These are phyloP conservation scores for Hortiboletus campestris DNA, from an alignment of 768 basidiomycete species.

Conservation along the genomic window DNA sequence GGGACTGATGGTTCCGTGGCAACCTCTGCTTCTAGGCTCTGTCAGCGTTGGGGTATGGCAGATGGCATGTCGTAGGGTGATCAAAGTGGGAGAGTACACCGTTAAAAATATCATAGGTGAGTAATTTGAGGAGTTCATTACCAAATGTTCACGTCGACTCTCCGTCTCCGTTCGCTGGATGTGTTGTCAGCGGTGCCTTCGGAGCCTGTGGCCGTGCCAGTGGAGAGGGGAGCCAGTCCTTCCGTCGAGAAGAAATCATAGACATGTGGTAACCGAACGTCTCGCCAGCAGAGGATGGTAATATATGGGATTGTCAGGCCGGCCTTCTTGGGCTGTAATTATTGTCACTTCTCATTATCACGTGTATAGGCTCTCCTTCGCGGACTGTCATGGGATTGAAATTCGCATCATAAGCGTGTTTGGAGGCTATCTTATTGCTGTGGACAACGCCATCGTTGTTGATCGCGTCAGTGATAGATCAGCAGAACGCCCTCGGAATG, in stretches of 20 bases:
- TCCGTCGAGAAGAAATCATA: conserved; percentile 20
- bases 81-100: conserved; percentile 70
- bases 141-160: neutral
- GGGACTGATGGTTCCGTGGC: neutral
- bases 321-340: neutral
- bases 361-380: conserved; percentile 15
- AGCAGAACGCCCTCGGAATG: conserved; percentile 7
- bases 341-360: conserved; percentile 17
- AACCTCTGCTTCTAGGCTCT: conserved; percentile 53
- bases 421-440: neutral
- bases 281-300: conserved; percentile 4
- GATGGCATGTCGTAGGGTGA: conserved; percentile 87
- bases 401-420: conserved; percentile 2
- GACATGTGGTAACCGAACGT: neutral
- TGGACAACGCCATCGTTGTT: neutral
- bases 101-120: conserved; percentile 61
- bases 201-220: conserved; percentile 20
- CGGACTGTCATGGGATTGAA: neutral
- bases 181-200: conserved; percentile 15
- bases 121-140: conserved; percentile 8
- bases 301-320: neutral
- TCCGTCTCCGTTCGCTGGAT: neutral
- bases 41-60: conserved; percentile 95
- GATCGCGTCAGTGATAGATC: neutral
- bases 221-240: conserved; percentile 11